Base-by-base conservation (phyloP, 2,329 filamentous ascomycete genomes). In the Bipolaris cookei region DNA sequence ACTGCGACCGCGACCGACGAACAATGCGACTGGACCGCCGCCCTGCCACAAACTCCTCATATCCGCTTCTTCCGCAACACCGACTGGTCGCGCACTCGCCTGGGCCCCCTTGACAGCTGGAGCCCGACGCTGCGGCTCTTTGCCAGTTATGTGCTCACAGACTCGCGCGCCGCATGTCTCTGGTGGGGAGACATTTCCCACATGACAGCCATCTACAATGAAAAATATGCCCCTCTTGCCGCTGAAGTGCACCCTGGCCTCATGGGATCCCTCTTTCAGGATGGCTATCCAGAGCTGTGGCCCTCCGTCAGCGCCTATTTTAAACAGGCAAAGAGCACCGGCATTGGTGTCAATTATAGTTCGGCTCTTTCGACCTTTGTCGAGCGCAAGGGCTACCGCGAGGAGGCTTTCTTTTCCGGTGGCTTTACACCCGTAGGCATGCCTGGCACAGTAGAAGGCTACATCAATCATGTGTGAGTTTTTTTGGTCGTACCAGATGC, bases 191-290 rank as follows among this genome's bases (percentile, higher is more conserved):
- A 65, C 34, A 41, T 46, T 16, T 35, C 42, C n/a, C 54, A 69
- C 46, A 52, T 70, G 34, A 61, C 68, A n/a, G 73, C 72, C 44
- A 66, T 75, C 32, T 75, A 75, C 62, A 75, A 75, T 50, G 71
- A 72, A 35, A 50, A 52, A 2, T 75, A 73, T 51, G 61, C 59
- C 23, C 67, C 67, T 3, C 63, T 75, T 28, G 66, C 72, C 7
- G 68, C 63, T 21, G 45, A 56, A 25, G 59, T 59, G 1, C 73
- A 75, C 39, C 73, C 71, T 4, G 60, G 55, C 35, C 71, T 75
- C 10, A 74, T 75, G 73, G 72, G 70, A 8, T 59, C 62, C 2
- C 64, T 67, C 34, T 75, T 74, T 48, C 44, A 54, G 21, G 60
- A 70, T 6, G 62, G 68, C 25, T 74, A 68, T 39, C 72, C 73